phyloP scores from a whole-genome alignment of 495 filamentous ascomycete species.

The Barbatosphaeria neglecta region DNA sequence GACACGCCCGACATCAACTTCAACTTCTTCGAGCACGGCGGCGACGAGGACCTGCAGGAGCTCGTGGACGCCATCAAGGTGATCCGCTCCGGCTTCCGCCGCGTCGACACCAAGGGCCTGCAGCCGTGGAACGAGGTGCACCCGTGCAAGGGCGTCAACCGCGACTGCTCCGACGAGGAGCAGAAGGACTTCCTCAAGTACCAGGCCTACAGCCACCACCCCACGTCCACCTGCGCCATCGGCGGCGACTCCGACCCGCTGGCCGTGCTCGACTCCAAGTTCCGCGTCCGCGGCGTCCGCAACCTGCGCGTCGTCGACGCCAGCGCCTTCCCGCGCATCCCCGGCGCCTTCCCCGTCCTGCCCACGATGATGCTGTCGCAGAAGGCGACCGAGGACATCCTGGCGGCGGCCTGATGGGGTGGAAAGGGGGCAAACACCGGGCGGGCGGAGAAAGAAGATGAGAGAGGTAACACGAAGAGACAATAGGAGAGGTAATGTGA shows the following conservation, averaged over 20 bases:
- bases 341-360: slow-evolving; percentile 47
- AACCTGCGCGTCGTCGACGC: slow-evolving; percentile 46
- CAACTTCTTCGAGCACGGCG: slow-evolving; percentile 34
- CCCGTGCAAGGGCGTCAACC: slow-evolving; percentile 12
- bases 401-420: slow-evolving; percentile 16
- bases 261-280: slow-evolving; percentile 42
- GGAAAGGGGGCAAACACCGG: background rate
- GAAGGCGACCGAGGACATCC: slow-evolving; percentile 45
- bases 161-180: slow-evolving; percentile 13
- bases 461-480: background rate
- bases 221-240: slow-evolving; percentile 42
- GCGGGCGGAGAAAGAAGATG: background rate
- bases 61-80: slow-evolving; percentile 33
- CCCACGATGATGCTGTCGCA: slow-evolving; percentile 49
- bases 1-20: slow-evolving; percentile 40
- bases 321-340: slow-evolving; percentile 43
- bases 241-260: slow-evolving; percentile 31
- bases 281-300: slow-evolving; percentile 39
- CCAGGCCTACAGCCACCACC: slow-evolving; percentile 38
- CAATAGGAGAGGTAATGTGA: background rate
- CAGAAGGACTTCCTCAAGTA: slow-evolving; percentile 12
- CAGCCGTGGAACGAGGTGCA: slow-evolving; percentile 17
- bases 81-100: slow-evolving; percentile 16
- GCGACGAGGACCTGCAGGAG: slow-evolving; percentile 28
- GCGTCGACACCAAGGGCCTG: slow-evolving; percentile 4